A percentile compares a stretch with the other conserved stretches of the same genome.
These are phyloP conservation scores for Penicillium sp. DNA, from an alignment of 2,329 filamentous ascomycete species.

Conservation along the genomic window DNA sequence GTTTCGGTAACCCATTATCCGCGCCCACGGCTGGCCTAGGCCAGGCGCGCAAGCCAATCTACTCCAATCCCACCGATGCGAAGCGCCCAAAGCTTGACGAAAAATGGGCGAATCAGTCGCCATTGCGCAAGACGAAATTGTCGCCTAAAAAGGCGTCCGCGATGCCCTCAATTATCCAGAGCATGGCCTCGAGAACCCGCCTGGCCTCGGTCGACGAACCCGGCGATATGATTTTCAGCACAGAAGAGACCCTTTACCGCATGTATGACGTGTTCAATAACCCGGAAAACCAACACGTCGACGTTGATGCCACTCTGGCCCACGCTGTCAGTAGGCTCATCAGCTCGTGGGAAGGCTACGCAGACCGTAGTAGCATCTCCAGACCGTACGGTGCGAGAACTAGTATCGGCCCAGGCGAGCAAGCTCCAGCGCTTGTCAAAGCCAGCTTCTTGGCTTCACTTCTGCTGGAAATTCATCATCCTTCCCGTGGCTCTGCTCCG, in stretches of 20 bases:
- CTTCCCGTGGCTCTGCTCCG: conserved; percentile 38
- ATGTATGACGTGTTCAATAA: conserved; percentile 50
- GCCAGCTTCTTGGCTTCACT: conserved; percentile 73
- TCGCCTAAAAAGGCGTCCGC: conserved; percentile 51
- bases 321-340: conserved; percentile 32
- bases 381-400: conserved; percentile 40
- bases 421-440: conserved; percentile 62
- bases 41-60: conserved; percentile 33
- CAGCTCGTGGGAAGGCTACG: conserved; percentile 28
- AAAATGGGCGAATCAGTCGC: conserved; percentile 31
- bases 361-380: conserved; percentile 39
- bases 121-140: conserved; percentile 29
- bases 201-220: conserved; percentile 61
- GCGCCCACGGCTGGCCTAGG: conserved; percentile 9
- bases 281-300: conserved; percentile 26
- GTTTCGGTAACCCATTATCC: conserved; percentile 22
- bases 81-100: conserved; percentile 41
- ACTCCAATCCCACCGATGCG: conserved; percentile 39
- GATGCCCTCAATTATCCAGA: conserved; percentile 66
- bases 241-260: conserved; percentile 62
- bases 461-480: conserved; percentile 72
- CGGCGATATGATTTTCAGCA: conserved; percentile 65
- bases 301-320: conserved; percentile 29
- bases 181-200: conserved; percentile 54
- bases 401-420: conserved; percentile 60